Evolutionary conservation across 116 monocot species (phyloP), one percentile per base, ranked within the genome.

Genomic region (Iris pallida): DNA sequence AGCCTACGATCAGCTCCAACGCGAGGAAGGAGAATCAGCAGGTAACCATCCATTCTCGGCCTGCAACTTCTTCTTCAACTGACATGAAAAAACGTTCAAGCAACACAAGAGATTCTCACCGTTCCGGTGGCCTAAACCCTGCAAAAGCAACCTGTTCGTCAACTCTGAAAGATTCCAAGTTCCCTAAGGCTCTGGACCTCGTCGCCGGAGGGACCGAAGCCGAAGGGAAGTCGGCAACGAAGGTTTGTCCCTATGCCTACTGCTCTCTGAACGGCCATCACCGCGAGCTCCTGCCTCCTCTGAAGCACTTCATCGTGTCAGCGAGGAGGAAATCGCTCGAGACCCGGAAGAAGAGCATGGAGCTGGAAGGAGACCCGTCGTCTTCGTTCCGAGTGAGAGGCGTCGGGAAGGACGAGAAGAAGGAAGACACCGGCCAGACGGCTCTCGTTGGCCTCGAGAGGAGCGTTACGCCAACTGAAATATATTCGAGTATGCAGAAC

Each of bases 241-340:
- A 70, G 76, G 90, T 86, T 19, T 95, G 94, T 59, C 86, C 90
- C 20, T 95, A 82, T 57, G 75, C 74, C 10, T 85, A 90, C 59
- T 95, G 94, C 71, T 95, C 90, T 3, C 63, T 95, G 57, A 95
- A 95, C 42, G 85, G 88, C 14, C 94, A 90, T 73, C 20, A 43
- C 6, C 77, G 80, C 55, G 70, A 69, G 63, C 52, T 71, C 61
- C 44, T 76, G 67, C 80, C 86, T 46, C 79, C 90, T 1, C 70
- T 94, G 42, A 75, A 65, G 71, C 20, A 65, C 73, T 79, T 74
- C 16, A 85, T 95, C 71, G 30, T 90, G 48, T 53, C 76, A 1
- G 77, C 79, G 16, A 74, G 83, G 66, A 78, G 88, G 76, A 74
- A 83, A 52, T 7, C 81, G 76, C 63, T 90, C 61, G 81, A 81